Conservation (phyloP, 2,329 filamentous ascomycete species). For the Ceratocystis lukuohia region DNA sequence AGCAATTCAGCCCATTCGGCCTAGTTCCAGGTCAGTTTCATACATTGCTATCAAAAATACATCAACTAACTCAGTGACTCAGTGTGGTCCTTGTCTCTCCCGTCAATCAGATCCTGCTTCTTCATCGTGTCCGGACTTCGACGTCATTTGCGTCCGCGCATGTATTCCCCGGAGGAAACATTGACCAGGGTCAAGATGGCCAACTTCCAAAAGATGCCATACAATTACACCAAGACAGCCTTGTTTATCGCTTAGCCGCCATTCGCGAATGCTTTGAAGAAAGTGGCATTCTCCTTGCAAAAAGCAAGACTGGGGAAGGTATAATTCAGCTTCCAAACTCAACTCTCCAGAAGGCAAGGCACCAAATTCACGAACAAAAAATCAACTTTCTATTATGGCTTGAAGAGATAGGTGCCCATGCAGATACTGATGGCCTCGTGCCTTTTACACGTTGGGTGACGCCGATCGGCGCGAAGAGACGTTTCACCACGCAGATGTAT, state of each 20-base stretch:
- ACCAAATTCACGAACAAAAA: slow-evolving; percentile 52
- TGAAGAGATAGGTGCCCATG: slow-evolving; percentile 38
- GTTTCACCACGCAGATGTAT: slow-evolving; percentile 96
- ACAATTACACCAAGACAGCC: slow-evolving; percentile 54
- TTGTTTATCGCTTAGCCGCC: slow-evolving; percentile 66
- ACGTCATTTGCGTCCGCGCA: slow-evolving; percentile 81
- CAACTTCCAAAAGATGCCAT: slow-evolving; percentile 35
- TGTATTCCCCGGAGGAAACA: slow-evolving; percentile 86
- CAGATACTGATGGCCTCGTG: slow-evolving; percentile 49
- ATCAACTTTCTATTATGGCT: slow-evolving; percentile 56
- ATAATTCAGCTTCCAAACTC: slow-evolving; percentile 48
- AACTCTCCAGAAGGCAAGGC: slow-evolving; percentile 52
- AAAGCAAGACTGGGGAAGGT: slow-evolving; percentile 28
- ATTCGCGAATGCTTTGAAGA: slow-evolving; percentile 92
- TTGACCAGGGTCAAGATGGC: slow-evolving; percentile 67
- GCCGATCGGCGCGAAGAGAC: slow-evolving; percentile 53
- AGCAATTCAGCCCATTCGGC: slow-evolving; percentile 2
- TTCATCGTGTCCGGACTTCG: slow-evolving; percentile 73
- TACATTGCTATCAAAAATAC: background rate
- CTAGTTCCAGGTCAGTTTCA: slow-evolving; percentile 11
- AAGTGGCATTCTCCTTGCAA: slow-evolving; percentile 70
- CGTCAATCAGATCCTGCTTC: slow-evolving; percentile 71
- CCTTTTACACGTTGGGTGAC: slow-evolving; percentile 93
- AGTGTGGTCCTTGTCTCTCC: slow-evolving; percentile 69
- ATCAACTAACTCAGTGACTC: background rate